Evolutionary conservation across 768 basidiomycete genomes (phyloP).

Genomic region (Guyanaporus albipodus): DNA sequence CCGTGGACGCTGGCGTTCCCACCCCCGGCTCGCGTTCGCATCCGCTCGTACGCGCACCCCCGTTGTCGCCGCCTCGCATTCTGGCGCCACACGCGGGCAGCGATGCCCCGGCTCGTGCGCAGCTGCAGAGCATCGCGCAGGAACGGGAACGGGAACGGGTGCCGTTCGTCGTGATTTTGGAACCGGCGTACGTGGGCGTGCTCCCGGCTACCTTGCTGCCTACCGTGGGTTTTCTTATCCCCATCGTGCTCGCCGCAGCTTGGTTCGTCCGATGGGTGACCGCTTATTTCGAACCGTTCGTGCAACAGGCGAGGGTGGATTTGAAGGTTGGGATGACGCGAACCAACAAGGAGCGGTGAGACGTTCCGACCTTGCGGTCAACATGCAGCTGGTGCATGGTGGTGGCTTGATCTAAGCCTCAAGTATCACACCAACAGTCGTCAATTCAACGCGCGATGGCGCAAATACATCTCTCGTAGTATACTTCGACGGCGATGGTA

Average conservation of each 20-base stretch:
- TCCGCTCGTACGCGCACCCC: background rate
- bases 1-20: slow-evolving; percentile 50
- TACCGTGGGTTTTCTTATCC: slow-evolving; percentile 28
- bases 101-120: no score
- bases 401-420: slow-evolving; percentile 5
- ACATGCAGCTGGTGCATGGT: slow-evolving; percentile 28
- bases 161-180: slow-evolving; percentile 51
- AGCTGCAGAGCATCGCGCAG: no score
- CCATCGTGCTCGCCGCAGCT: slow-evolving; percentile 25
- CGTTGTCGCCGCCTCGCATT: no score
- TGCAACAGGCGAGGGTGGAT: slow-evolving; percentile 26
- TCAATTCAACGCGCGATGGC: slow-evolving; percentile 1
- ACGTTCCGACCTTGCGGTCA: slow-evolving; percentile 1
- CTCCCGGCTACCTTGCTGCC: slow-evolving; percentile 52
- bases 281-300: slow-evolving; percentile 21
- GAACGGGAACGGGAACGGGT: slow-evolving; percentile 29
- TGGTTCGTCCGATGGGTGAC: slow-evolving; percentile 14
- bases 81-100: no score
- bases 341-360: slow-evolving; percentile 21
- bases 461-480: background rate
- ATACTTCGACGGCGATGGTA: background rate
- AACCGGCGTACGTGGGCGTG: slow-evolving; percentile 57
- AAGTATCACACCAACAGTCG: background rate
- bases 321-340: background rate
- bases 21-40: slow-evolving; percentile 31